These are phyloP conservation scores for Trichophyton equinum DNA, from an alignment of 2,329 filamentous ascomycete species.

Conservation along the genomic window DNA sequence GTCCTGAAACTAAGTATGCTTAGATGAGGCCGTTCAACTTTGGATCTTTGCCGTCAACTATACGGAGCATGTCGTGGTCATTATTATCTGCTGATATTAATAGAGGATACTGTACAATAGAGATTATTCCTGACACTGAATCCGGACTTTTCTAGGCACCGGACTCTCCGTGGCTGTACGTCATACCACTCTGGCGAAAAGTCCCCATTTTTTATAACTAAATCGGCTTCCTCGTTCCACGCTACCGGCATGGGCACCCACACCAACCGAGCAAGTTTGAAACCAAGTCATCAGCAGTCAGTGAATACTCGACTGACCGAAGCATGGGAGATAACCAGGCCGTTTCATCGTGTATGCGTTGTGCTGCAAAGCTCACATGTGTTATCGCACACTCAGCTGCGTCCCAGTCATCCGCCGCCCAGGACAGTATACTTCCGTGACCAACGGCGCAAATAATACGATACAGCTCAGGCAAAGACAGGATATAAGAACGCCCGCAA, in stretches of 20 bases:
- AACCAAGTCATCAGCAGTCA: neutral
- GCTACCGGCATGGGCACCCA: neutral
- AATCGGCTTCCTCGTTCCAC: neutral
- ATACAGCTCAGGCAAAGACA: neutral
- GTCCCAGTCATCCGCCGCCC: neutral
- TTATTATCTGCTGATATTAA: neutral
- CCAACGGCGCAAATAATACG: neutral
- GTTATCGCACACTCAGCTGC: neutral
- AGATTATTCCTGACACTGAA: no score
- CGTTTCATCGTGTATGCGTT: neutral
- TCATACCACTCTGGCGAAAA: neutral
- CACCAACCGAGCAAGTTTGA: neutral
- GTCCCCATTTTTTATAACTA: no score
- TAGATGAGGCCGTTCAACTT: neutral
- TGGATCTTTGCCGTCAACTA: neutral
- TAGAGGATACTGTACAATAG: neutral
- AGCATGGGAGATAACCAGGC: neutral
- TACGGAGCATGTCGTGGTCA: neutral
- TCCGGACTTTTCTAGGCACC: neutral
- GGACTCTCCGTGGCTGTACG: neutral
- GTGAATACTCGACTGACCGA: neutral
- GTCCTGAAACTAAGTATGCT: neutral
- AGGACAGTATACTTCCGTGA: neutral
- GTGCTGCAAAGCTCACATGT: neutral
- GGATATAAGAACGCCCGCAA: neutral